Base-by-base conservation (phyloP, 2,329 filamentous ascomycete species). In the Penicillium hordei region DNA sequence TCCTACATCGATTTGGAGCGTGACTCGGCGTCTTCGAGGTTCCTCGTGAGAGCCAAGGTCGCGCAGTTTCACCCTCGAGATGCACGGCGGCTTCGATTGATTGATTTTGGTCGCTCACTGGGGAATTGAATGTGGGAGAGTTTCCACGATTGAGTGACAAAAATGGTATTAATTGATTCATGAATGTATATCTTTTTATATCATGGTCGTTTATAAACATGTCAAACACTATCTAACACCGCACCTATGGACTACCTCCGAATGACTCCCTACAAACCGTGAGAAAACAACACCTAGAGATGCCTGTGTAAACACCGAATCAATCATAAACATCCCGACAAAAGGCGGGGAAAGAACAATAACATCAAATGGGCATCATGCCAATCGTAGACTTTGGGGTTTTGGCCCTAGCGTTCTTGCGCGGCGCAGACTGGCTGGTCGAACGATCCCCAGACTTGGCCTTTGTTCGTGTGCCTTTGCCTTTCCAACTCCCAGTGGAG, bases 11-110 rank as follows among this genome's bases (percentile, higher is more conserved):
- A 78, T 27, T 65, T 84, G 19, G 67, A 76, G 29, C 72, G 75
- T 34, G 82, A 84, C 55, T 82, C 80, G 38, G 82, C 82, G 15
- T 78, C 79, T 17, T 79, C 80, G 7, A 74, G 82, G 43, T 84
- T 84, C 60, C 67, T 84, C 34, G 78, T 84, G 17, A 75, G 80
- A 63, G 80, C 81, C 12, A 84, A 82, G 66, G 78, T 84, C 55
- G 82, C 82, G 15, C 81, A 83, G 59, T 83, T 82, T 49, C 80
- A 84, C 66, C 81, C 81, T 1, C 79, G 78, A 57, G 81, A 84
- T 70, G 82, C 82, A 17, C 73, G 74, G 58, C 78, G 78, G 59
- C 63, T 84, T 59, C 76, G 81, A 33, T 66, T 84, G 61, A 79
- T 84, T 59, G 81, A 84, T 67, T 83, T 84, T 70, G 80, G 79